These are phyloP conservation scores for Aureobasidium lini DNA, from an alignment of 2,329 filamentous ascomycete species.

Conservation along the genomic window DNA sequence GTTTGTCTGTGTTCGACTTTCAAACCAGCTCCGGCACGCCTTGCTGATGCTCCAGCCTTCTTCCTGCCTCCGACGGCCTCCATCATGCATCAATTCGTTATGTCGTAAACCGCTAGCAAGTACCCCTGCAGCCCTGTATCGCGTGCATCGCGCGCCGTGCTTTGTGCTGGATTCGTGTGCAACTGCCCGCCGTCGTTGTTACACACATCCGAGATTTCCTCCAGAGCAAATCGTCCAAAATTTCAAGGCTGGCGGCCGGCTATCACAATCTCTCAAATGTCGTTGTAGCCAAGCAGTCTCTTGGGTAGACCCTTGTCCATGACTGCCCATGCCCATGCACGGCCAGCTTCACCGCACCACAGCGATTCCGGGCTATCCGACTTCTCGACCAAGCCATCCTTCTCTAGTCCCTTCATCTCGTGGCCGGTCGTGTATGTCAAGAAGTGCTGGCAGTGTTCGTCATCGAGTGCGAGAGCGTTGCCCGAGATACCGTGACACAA, in stretches of 20 bases:
- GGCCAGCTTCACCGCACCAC: slow-evolving; percentile 37
- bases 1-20: not conserved
- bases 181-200: not conserved
- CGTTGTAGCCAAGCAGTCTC: slow-evolving; percentile 43
- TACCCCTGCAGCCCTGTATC: slow-evolving; percentile 4
- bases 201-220: not conserved
- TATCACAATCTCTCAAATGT: slow-evolving; percentile 31
- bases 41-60: slow-evolving; percentile 3
- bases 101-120: slow-evolving; percentile 8
- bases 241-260: not conserved
- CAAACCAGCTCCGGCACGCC: not conserved
- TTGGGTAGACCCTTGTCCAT: slow-evolving; percentile 39
- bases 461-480: slow-evolving; percentile 52
- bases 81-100: not conserved
- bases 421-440: slow-evolving; percentile 50
- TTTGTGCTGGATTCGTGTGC: not conserved
- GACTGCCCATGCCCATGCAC: slow-evolving; percentile 39
- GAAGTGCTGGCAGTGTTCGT: slow-evolving; percentile 49
- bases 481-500: slow-evolving; percentile 58
- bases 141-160: not conserved
- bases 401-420: slow-evolving; percentile 47
- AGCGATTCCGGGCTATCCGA: slow-evolving; percentile 43
- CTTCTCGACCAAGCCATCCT: slow-evolving; percentile 45
- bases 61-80: slow-evolving; percentile 5
- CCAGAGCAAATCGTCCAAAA: not conserved